These are phyloP conservation scores for Diplocarpon mali DNA, from an alignment of 2,329 filamentous ascomycete species.

Conservation along the genomic window DNA sequence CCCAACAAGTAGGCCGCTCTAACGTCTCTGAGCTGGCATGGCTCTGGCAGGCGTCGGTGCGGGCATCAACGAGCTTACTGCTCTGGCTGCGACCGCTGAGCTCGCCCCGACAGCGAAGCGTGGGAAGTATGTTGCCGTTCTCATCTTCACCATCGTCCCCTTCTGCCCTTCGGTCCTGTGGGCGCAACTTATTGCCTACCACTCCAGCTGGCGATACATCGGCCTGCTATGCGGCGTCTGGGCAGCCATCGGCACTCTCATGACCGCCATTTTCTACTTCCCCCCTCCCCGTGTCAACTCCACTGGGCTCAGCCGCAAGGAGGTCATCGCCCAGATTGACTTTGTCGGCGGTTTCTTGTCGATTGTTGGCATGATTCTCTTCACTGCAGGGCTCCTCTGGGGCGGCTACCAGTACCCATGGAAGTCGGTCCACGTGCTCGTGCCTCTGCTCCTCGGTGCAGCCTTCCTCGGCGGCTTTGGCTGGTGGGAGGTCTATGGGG, in stretches of 20 bases:
- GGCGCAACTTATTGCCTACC: conserved; percentile 42
- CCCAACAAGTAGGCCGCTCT: neutral
- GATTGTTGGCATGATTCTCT: conserved; percentile 37
- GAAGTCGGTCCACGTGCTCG: conserved; percentile 42
- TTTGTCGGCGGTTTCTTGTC: conserved; percentile 39
- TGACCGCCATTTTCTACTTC: conserved; percentile 41
- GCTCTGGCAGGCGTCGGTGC: conserved; percentile 51
- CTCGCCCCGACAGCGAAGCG: conserved; percentile 55
- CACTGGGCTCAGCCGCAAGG: conserved; percentile 28
- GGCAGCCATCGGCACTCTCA: conserved; percentile 38
- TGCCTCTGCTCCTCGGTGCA: conserved; percentile 40
- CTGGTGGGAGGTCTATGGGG: conserved; percentile 41
- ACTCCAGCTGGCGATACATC: conserved; percentile 41
- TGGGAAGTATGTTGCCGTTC: conserved; percentile 44
- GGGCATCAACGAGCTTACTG: conserved; percentile 59
- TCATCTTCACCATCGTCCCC: conserved; percentile 49
- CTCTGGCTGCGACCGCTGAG: conserved; percentile 56
- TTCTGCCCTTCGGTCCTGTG: conserved; percentile 51
- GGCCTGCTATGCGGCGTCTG: conserved; percentile 42
- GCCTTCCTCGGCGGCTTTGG: conserved; percentile 37
- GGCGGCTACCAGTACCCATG: conserved; percentile 46
- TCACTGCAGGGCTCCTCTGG: conserved; percentile 43
- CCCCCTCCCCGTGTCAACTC: conserved; percentile 38
- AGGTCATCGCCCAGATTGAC: conserved; percentile 37
- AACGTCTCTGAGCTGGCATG: conserved; percentile 32